phyloP scores from a whole-genome alignment of 2,329 filamentous ascomycete genomes.

The Xylaria sp. region DNA sequence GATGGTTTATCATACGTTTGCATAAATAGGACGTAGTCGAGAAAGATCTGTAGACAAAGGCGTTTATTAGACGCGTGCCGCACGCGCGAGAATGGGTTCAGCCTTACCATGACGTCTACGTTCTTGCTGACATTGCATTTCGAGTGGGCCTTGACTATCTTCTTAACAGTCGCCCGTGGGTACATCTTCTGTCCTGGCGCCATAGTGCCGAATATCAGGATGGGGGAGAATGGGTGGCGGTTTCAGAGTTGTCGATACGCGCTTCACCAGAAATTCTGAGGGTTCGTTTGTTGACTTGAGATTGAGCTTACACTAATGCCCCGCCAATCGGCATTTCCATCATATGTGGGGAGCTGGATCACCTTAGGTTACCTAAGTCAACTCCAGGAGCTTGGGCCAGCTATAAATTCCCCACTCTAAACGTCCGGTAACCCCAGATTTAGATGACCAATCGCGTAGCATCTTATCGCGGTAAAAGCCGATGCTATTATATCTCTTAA shows the following conservation, averaged over 20 bases:
- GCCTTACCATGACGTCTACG: constrained; percentile 80
- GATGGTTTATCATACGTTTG: constrained; percentile 58
- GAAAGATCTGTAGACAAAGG: constrained; percentile 70
- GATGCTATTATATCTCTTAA: background rate
- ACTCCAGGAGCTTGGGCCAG: constrained; percentile 35
- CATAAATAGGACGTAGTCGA: constrained; percentile 88
- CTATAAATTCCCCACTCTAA: background rate
- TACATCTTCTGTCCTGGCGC: constrained; percentile 78
- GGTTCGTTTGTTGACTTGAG: constrained; percentile 34
- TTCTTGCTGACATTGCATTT: constrained; percentile 84
- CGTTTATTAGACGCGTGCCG: constrained; percentile 43
- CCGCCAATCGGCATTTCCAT: constrained; percentile 36
- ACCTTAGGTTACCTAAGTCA: background rate
- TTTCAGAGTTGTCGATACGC: background rate
- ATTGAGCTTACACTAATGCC: constrained; percentile 17
- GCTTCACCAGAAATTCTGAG: background rate
- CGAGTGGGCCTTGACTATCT: constrained; percentile 89
- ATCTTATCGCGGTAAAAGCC: constrained; percentile 8
- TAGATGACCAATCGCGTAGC: constrained; percentile 10
- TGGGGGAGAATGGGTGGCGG: background rate
- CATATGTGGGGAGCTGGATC: background rate
- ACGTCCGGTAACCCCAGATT: constrained; percentile 15
- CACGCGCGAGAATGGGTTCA: constrained; percentile 37
- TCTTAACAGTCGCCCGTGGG: constrained; percentile 84
- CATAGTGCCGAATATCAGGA: constrained; percentile 53